These are phyloP conservation scores for Aureobasidium namibiae DNA, from an alignment of 2,329 filamentous ascomycete genomes.

Conservation along the genomic window DNA sequence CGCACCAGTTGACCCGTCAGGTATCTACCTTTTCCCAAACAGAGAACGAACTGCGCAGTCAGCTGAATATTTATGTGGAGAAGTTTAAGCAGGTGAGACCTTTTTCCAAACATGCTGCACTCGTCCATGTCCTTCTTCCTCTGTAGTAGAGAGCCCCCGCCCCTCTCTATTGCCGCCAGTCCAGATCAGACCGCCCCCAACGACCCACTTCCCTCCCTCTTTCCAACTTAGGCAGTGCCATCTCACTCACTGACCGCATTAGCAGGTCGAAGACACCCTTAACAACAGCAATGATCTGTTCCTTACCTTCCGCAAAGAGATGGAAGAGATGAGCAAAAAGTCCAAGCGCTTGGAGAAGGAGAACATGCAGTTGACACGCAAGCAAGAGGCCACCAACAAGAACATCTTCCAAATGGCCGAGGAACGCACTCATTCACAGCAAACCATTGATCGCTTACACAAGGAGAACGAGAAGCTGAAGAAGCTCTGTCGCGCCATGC, in stretches of 20 bases:
- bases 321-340: constrained; percentile 99
- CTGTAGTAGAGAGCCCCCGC: background rate
- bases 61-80: constrained; percentile 96
- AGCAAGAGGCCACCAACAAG: constrained; percentile 85
- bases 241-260: constrained; percentile 34
- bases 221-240: constrained; percentile 12
- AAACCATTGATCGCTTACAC: constrained; percentile 69
- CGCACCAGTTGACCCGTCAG: constrained; percentile 79
- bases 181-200: background rate
- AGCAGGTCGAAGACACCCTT: constrained; percentile 92
- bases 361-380: constrained; percentile 81
- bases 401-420: constrained; percentile 98
- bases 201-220: background rate
- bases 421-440: constrained; percentile 69
- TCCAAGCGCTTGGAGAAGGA: constrained; percentile 95
- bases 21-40: constrained; percentile 95
- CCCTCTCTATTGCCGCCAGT: background rate
- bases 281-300: constrained; percentile 98
- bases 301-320: constrained; percentile 93
- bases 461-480: constrained; percentile 87
- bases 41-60: constrained; percentile 84
- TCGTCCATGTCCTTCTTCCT: constrained; percentile 1
- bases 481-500: constrained; percentile 92
- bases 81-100: constrained; percentile 92
- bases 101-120: constrained; percentile 11